Conservation (phyloP, 2,329 filamentous ascomycete genomes). For the Colletotrichum kahawae region DNA sequence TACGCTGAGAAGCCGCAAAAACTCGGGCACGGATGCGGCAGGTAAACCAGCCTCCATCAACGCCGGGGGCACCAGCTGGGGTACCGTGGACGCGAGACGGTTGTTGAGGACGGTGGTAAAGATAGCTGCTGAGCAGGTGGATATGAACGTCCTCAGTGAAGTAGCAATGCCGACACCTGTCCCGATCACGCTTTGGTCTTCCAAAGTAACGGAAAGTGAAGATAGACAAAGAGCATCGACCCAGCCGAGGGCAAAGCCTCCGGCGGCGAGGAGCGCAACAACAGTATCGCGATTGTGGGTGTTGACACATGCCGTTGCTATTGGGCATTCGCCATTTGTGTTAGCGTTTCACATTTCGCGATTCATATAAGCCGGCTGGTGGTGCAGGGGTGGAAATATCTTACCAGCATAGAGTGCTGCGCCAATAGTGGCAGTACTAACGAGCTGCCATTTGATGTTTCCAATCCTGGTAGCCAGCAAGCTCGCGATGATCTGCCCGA, state of each 20-base stretch:
- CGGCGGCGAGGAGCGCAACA: constrained; percentile 36
- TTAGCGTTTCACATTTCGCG: background rate
- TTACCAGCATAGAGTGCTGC: background rate
- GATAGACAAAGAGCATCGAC: constrained; percentile 36
- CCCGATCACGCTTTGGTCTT: background rate
- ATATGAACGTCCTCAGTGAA: constrained; percentile 1
- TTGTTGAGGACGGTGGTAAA: constrained; percentile 33
- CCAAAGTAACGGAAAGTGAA: constrained; percentile 36
- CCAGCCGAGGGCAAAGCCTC: constrained; percentile 38
- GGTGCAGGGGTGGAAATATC: background rate
- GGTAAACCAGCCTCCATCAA: constrained; percentile 32
- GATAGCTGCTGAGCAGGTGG: constrained; percentile 27
- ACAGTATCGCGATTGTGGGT: constrained; percentile 23
- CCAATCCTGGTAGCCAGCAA: background rate
- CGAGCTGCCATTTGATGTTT: background rate
- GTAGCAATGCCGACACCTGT: background rate
- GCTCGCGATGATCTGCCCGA: background rate
- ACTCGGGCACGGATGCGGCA: constrained; percentile 27
- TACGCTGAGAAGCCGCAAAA: constrained; percentile 28
- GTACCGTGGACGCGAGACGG: constrained; percentile 27
- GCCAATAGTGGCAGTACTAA: background rate
- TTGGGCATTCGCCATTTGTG: background rate
- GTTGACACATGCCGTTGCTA: background rate
- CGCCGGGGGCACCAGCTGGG: constrained; percentile 29
- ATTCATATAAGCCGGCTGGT: background rate